Conservation (phyloP, 2,329 filamentous ascomycete genomes). For the Fusarium verrucosum region DNA sequence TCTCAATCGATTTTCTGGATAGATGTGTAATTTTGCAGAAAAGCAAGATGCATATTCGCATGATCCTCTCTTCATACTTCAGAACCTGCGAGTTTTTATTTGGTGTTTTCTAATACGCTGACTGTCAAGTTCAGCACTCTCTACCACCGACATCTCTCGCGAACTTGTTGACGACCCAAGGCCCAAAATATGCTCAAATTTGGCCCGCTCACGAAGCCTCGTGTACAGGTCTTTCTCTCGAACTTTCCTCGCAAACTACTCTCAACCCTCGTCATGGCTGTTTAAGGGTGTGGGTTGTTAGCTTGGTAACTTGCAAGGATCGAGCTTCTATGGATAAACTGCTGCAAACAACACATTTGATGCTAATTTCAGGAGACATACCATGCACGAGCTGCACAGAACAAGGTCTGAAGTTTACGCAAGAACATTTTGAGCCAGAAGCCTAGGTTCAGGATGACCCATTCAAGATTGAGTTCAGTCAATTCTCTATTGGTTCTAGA, state of each 20-base stretch:
- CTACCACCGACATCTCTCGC: neutral
- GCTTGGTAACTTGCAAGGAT: neutral
- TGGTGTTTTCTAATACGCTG: neutral
- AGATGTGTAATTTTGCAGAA: neutral
- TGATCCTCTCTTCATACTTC: neutral
- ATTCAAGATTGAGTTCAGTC: neutral
- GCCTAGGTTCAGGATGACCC: neutral
- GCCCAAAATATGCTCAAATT: neutral
- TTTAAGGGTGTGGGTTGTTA: neutral
- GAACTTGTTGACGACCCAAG: no score
- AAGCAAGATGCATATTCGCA: neutral
- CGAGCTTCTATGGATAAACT: neutral
- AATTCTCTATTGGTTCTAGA: slow-evolving; percentile 22
- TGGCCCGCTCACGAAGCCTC: neutral
- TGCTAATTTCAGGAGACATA: neutral
- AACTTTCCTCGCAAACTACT: neutral
- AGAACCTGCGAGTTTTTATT: neutral
- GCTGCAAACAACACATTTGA: neutral
- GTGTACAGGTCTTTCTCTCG: neutral
- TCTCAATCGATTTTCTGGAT: neutral
- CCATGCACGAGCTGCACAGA: neutral
- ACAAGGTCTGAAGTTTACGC: neutral
- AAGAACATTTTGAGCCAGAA: neutral
- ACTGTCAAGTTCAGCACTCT: neutral
- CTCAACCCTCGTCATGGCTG: neutral